phyloP scores from a whole-genome alignment of 192 early-diverging fungal genomes.

The Coemansia sp. region DNA sequence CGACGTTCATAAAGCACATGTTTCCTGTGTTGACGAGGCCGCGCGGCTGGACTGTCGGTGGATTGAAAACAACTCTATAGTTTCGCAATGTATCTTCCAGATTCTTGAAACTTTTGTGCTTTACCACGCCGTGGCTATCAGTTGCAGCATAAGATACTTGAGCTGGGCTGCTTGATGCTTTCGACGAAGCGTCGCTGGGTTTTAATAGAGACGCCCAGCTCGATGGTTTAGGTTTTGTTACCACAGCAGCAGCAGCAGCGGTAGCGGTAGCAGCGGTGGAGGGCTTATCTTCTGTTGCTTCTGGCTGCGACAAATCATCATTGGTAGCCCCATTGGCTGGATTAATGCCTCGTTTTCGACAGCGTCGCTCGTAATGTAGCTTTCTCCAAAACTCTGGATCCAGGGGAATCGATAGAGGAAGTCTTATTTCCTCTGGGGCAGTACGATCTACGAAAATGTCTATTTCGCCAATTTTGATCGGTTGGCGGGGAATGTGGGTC shows the following conservation, averaged over 20 bases:
- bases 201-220: constrained; percentile 49
- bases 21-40: constrained; percentile 97
- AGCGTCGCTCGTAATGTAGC: constrained; percentile 27
- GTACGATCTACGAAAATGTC: constrained; percentile 16
- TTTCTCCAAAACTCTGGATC: constrained; percentile 37
- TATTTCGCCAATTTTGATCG: constrained; percentile 25
- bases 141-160: background rate
- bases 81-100: constrained; percentile 39
- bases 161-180: background rate
- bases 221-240: constrained; percentile 24
- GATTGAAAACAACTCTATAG: constrained; percentile 23
- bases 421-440: background rate
- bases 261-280: background rate
- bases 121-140: constrained; percentile 56
- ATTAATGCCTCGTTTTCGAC: constrained; percentile 8
- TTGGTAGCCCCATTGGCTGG: background rate
- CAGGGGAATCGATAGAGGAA: constrained; percentile 27
- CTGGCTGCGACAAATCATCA: background rate
- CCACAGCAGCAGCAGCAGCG: background rate
- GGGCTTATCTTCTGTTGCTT: background rate
- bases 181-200: background rate
- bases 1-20: constrained; percentile 98
- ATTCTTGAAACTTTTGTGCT: constrained; percentile 23
- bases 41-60: constrained; percentile 70
- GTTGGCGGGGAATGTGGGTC: background rate